Evolutionary conservation across 2,329 filamentous ascomycete species (phyloP).

Genomic region (Hirsutella minnesotensis): DNA sequence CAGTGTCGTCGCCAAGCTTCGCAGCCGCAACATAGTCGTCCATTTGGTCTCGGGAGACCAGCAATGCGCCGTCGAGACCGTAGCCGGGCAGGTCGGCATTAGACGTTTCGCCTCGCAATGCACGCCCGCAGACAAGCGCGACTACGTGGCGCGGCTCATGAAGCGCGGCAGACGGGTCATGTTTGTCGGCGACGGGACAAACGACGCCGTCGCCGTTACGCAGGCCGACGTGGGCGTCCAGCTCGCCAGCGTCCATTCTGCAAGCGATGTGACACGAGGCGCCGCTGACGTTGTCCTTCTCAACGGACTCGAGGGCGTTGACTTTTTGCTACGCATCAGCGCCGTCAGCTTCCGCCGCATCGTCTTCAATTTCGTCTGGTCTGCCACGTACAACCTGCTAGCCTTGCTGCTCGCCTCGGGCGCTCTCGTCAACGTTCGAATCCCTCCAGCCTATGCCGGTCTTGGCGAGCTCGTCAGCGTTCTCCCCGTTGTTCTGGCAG

Average conservation of each 20-base stretch:
- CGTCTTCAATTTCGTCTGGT: slow-evolving; percentile 52
- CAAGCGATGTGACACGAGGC: slow-evolving; percentile 40
- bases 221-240: slow-evolving; percentile 50
- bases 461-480: slow-evolving; percentile 56
- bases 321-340: slow-evolving; percentile 37
- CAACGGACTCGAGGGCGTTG: slow-evolving; percentile 36
- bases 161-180: slow-evolving; percentile 25
- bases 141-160: slow-evolving; percentile 33
- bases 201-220: slow-evolving; percentile 50
- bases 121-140: slow-evolving; percentile 40
- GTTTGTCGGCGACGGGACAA: slow-evolving; percentile 53
- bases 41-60: slow-evolving; percentile 48
- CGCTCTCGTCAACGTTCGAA: slow-evolving; percentile 39
- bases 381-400: slow-evolving; percentile 47
- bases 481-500: slow-evolving; percentile 40
- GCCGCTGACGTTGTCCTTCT: slow-evolving; percentile 48
- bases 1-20: slow-evolving; percentile 31
- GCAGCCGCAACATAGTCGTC: slow-evolving; percentile 31
- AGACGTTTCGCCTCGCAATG: slow-evolving; percentile 30
- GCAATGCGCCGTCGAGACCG: slow-evolving; percentile 29
- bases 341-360: slow-evolving; percentile 26
- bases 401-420: slow-evolving; percentile 49
- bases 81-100: slow-evolving; percentile 31
- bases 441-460: slow-evolving; percentile 40
- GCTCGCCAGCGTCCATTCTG: slow-evolving; percentile 30